phyloP scores from a whole-genome alignment of 1,284 basidiomycete genomes.

The Vanrija sp. region DNA sequence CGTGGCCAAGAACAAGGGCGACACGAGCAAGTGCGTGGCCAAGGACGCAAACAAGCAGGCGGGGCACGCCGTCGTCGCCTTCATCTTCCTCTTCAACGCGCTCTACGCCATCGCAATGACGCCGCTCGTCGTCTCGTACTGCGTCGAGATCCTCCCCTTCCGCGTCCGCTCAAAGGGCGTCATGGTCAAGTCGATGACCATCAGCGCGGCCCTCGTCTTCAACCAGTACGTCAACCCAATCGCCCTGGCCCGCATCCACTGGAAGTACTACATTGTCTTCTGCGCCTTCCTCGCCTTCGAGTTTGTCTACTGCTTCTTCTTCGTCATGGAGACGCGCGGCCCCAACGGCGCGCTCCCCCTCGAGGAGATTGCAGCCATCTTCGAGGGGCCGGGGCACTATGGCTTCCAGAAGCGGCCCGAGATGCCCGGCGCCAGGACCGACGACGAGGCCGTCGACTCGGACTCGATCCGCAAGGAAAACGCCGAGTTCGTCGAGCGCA shows the following conservation, averaged over 20 bases:
- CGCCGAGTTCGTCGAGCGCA: no score
- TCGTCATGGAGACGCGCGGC: constrained; percentile 34
- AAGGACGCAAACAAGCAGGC: constrained; percentile 11
- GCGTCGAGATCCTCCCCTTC: constrained; percentile 25
- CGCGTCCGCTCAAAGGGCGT: constrained; percentile 69
- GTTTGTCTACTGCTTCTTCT: constrained; percentile 7
- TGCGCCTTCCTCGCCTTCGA: constrained; percentile 7
- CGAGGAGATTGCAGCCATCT: constrained; percentile 14
- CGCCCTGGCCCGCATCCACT: constrained; percentile 19
- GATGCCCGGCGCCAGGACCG: background rate
- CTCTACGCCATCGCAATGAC: constrained; percentile 42
- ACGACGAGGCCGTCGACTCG: constrained; percentile 1
- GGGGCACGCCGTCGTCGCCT: constrained; percentile 15
- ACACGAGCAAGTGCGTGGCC: constrained; percentile 46
- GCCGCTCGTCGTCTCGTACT: constrained; percentile 34
- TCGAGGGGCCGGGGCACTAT: constrained; percentile 18
- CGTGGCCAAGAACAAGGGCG: constrained; percentile 34
- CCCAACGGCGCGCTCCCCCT: constrained; percentile 22
- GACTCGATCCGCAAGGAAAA: no score
- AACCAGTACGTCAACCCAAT: constrained; percentile 25
- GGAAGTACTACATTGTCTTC: constrained; percentile 24
- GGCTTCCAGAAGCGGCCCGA: constrained; percentile 15
- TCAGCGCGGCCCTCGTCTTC: constrained; percentile 27
- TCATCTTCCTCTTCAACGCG: constrained; percentile 44
- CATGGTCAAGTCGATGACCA: constrained; percentile 52